Percentiles rank a stretch among this genome's conserved stretches.
These are phyloP conservation scores for Solanum commersonii DNA, from an alignment of 257 asterid species.

Conservation along the genomic window DNA sequence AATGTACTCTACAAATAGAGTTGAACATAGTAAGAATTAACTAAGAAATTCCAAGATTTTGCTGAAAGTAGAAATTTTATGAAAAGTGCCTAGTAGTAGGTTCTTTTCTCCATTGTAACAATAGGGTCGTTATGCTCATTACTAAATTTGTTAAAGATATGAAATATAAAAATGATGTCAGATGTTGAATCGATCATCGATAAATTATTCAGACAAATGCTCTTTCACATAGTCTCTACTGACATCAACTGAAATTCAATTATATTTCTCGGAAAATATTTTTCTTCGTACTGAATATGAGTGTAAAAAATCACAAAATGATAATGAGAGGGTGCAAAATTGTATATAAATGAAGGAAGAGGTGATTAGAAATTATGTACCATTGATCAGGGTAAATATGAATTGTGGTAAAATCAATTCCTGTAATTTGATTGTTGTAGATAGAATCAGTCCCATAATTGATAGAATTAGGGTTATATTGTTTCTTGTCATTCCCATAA, in stretches of 20 bases:
- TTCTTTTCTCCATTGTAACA: too few relatives aligned
- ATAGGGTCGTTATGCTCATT: too few relatives aligned
- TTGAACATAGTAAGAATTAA: too few relatives aligned
- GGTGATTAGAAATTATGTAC: not conserved
- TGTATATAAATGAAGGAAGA: not conserved
- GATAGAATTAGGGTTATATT: not conserved
- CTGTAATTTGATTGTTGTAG: not conserved
- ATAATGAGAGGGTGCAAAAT: not conserved
- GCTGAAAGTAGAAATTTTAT: not conserved
- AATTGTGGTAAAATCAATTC: slow-evolving; percentile 3
- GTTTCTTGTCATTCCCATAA: not conserved
- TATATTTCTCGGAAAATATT: too few relatives aligned
- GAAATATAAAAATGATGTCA: not conserved
- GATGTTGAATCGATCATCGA: not conserved
- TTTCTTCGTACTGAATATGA: too few relatives aligned
- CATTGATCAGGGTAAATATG: slow-evolving; percentile 8
- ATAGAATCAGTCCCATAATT: not conserved
- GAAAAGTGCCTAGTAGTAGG: not conserved
- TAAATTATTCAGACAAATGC: not conserved
- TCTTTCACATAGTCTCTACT: not conserved
- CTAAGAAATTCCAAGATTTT: not conserved
- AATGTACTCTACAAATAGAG: not conserved
- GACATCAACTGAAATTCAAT: too few relatives aligned
- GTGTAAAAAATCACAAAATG: not conserved
- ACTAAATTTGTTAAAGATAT: too few relatives aligned